Evolutionary conservation across 257 asterid species (phyloP).

Genomic region (Voacanga thouarsii): DNA sequence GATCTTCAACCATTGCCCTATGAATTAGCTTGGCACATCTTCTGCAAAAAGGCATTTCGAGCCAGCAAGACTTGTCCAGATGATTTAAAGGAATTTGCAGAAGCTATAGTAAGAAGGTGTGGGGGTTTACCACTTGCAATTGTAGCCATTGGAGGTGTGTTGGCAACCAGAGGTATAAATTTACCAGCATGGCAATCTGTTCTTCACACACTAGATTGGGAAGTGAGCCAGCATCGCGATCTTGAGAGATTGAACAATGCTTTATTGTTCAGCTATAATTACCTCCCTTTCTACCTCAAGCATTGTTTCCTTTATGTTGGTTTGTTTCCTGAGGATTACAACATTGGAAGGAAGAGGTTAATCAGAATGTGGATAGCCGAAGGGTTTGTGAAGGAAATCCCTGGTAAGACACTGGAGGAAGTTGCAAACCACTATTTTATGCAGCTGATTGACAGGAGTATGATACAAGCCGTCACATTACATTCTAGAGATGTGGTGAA

Average conservation of each 20-base stretch:
- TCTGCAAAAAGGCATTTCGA: slow-evolving; percentile 8
- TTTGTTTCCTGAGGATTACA: slow-evolving; percentile 17
- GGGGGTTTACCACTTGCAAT: slow-evolving; percentile 12
- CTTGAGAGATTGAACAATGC: slow-evolving; percentile 12
- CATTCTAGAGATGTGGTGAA: slow-evolving; percentile 22
- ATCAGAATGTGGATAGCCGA: slow-evolving; percentile 20
- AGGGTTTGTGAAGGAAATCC: slow-evolving; percentile 15
- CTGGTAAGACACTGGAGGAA: slow-evolving; percentile 16
- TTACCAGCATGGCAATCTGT: slow-evolving; percentile 18
- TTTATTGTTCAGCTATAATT: slow-evolving; percentile 12
- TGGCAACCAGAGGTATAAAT: slow-evolving; percentile 4
- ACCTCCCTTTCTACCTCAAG: slow-evolving; percentile 17
- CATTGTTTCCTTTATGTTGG: slow-evolving; percentile 20
- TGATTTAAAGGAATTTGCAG: slow-evolving; percentile 5
- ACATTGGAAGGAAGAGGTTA: slow-evolving; percentile 13
- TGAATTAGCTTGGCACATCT: slow-evolving; percentile 6
- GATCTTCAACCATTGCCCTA: slow-evolving; percentile 12
- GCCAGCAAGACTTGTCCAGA: slow-evolving; percentile 8
- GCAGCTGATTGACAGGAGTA: slow-evolving; percentile 14
- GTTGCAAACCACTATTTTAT: slow-evolving; percentile 18
- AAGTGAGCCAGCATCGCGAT: slow-evolving; percentile 11
- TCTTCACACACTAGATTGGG: slow-evolving; percentile 14
- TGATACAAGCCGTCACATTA: slow-evolving; percentile 20
- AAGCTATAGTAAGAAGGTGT: slow-evolving; percentile 4
- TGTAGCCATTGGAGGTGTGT: slow-evolving; percentile 14